phyloP scores from a whole-genome alignment of 2,329 filamentous ascomycete species.

The Penicillium sp. region DNA sequence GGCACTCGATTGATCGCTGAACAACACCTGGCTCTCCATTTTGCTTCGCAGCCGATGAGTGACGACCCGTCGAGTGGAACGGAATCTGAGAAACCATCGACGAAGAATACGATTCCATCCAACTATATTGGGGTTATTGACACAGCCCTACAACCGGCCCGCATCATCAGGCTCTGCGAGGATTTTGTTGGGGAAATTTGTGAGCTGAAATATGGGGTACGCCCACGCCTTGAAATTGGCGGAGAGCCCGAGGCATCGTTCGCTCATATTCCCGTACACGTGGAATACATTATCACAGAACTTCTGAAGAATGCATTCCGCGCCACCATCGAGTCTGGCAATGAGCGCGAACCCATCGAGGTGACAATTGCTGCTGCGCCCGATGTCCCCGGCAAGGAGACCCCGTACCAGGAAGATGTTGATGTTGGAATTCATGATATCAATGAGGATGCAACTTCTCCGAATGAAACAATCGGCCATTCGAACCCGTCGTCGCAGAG shows the following conservation, averaged over 20 bases:
- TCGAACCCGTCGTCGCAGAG: constrained; percentile 65
- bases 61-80: constrained; percentile 50
- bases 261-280: constrained; percentile 90
- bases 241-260: constrained; percentile 88
- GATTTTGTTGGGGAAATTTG: constrained; percentile 94
- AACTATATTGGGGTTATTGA: constrained; percentile 96
- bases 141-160: constrained; percentile 79
- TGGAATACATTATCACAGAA: constrained; percentile 97
- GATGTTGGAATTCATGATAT: constrained; percentile 36
- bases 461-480: constrained; percentile 37
- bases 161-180: constrained; percentile 81
- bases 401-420: constrained; percentile 33
- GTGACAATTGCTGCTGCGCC: constrained; percentile 83
- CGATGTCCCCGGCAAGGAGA: constrained; percentile 47
- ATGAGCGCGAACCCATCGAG: constrained; percentile 79
- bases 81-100: constrained; percentile 7
- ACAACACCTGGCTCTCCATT: constrained; percentile 92
- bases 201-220: constrained; percentile 90
- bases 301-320: constrained; percentile 96
- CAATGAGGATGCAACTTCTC: constrained; percentile 32
- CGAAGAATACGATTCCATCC: constrained; percentile 35
- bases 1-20: constrained; percentile 93
- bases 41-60: constrained; percentile 72
- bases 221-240: constrained; percentile 78
- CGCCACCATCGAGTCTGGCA: constrained; percentile 84